Percentiles rank a stretch among this genome's conserved stretches.
These are phyloP conservation scores for Penicillium maclennaniae DNA, from an alignment of 495 filamentous ascomycete genomes.

Conservation along the genomic window DNA sequence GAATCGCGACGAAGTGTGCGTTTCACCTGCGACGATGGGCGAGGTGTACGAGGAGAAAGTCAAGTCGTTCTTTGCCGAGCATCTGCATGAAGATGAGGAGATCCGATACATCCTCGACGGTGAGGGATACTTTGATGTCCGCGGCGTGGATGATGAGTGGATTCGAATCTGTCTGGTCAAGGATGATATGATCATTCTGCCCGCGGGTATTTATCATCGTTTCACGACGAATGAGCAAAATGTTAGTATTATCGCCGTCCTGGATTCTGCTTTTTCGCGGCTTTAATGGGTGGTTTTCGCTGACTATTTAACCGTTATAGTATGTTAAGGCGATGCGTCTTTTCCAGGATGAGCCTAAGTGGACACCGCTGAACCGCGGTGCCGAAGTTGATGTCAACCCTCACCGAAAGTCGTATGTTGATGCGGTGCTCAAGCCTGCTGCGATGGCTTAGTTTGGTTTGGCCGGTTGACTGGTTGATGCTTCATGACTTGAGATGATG, in stretches of 20 bases:
- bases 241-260: conserved; percentile 50
- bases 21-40: conserved; percentile 87
- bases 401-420: conserved; percentile 72
- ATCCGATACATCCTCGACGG: conserved; percentile 95
- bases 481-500: conserved; percentile 17
- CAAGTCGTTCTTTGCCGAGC: conserved; percentile 88
- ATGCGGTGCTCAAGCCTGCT: conserved; percentile 25
- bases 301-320: conserved; percentile 43
- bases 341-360: conserved; percentile 98
- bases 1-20: conserved; percentile 88
- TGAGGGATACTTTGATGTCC: conserved; percentile 88
- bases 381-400: conserved; percentile 73
- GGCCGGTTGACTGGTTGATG: conserved; percentile 4
- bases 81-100: conserved; percentile 98
- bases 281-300: background rate
- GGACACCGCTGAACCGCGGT: conserved; percentile 87
- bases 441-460: conserved; percentile 32
- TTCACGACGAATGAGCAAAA: conserved; percentile 92
- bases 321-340: conserved; percentile 94
- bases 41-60: conserved; percentile 79
- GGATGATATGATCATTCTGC: conserved; percentile 76
- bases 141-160: conserved; percentile 71
- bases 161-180: conserved; percentile 76
- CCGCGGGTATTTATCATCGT: conserved; percentile 94
- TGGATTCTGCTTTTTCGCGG: background rate